phyloP scores from a whole-genome alignment of 805 yeast genomes.

The Saturnispora diversa region DNA sequence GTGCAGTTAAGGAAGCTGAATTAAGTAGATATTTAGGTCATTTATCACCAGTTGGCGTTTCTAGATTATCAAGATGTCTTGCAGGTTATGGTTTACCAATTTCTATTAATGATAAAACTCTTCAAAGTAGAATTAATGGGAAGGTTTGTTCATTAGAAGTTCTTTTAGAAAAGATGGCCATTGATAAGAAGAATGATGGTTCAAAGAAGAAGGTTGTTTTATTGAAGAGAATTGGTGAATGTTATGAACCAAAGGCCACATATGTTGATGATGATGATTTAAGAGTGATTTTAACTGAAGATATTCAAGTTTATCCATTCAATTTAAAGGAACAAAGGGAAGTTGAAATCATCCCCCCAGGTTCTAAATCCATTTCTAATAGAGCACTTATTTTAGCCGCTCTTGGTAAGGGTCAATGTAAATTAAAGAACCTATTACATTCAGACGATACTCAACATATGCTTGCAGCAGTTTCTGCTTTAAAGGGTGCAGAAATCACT shows the following conservation, averaged over 20 bases:
- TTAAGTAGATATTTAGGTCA: conserved; percentile 86
- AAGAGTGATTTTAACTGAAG: conserved; percentile 75
- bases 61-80: conserved; percentile 76
- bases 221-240: conserved; percentile 76
- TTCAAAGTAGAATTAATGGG: conserved; percentile 59
- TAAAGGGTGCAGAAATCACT: conserved; percentile 73
- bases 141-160: conserved; percentile 71
- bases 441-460: conserved; percentile 95
- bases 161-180: conserved; percentile 78
- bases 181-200: conserved; percentile 96
- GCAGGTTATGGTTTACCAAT: conserved; percentile 83
- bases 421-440: conserved; percentile 77
- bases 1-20: conserved; percentile 92
- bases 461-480: conserved; percentile 74
- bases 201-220: conserved; percentile 80
- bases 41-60: conserved; percentile 86
- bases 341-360: conserved; percentile 73
- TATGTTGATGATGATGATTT: conserved; percentile 74
- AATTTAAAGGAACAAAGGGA: conserved; percentile 27
- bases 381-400: conserved; percentile 92
- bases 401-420: conserved; percentile 76
- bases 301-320: conserved; percentile 60
- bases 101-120: conserved; percentile 61
- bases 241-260: conserved; percentile 84
- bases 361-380: conserved; percentile 94